phyloP scores from a whole-genome alignment of 129 eudicot species.

The Flaveria bidentis region DNA sequence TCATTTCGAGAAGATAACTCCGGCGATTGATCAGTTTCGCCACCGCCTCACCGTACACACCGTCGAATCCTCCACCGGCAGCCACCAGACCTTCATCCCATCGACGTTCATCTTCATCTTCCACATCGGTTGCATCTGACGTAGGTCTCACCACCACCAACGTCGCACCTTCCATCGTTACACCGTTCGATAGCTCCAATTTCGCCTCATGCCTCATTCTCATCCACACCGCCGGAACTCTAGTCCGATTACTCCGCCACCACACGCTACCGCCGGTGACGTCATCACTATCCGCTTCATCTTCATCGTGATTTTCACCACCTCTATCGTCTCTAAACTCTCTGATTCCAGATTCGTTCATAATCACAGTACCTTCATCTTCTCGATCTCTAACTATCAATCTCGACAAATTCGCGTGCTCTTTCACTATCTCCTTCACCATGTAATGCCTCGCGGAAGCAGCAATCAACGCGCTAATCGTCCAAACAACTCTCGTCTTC shows the following conservation, averaged over 20 bases:
- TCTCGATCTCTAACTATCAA: slow-evolving; percentile 49
- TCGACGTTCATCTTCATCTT: slow-evolving; percentile 29
- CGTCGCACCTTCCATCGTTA: slow-evolving; percentile 58
- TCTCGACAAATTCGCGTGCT: slow-evolving; percentile 23
- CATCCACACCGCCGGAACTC: slow-evolving; percentile 70
- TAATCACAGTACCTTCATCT: slow-evolving; percentile 45
- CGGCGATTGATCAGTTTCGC: slow-evolving; percentile 51
- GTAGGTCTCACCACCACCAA: slow-evolving; percentile 60
- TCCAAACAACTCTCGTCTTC: slow-evolving; percentile 70
- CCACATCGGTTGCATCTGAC: neutral
- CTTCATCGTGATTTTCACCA: slow-evolving; percentile 22
- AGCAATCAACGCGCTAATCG: slow-evolving; percentile 58
- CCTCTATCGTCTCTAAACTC: slow-evolving; percentile 42
- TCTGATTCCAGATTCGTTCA: slow-evolving; percentile 41
- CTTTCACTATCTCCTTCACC: slow-evolving; percentile 47
- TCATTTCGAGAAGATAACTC: slow-evolving; percentile 66
- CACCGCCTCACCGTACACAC: slow-evolving; percentile 55
- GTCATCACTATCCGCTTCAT: slow-evolving; percentile 21
- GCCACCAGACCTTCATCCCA: slow-evolving; percentile 46
- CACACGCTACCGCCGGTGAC: slow-evolving; percentile 38
- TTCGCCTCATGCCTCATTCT: slow-evolving; percentile 59
- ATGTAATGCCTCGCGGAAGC: slow-evolving; percentile 64
- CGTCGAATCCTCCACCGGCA: slow-evolving; percentile 45
- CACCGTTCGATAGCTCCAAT: slow-evolving; percentile 50
- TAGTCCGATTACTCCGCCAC: slow-evolving; percentile 60